Evolutionary conservation across 192 early-diverging fungal species (phyloP), one percentile per base, ranked within the genome.

Genomic region (Coemansia sp.): DNA sequence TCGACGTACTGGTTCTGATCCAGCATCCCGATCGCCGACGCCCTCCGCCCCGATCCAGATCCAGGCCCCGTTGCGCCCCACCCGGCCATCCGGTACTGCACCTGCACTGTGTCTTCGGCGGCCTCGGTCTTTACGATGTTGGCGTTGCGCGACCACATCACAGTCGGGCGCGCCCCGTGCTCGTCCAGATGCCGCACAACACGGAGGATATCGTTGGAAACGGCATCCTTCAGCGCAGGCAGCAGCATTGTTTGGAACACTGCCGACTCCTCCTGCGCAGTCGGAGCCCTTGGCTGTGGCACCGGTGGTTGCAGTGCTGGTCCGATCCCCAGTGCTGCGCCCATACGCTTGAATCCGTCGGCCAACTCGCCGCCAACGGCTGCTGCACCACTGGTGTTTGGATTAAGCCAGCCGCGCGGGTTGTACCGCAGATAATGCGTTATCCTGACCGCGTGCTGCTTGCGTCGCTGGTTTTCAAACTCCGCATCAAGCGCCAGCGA

Each of bases 71-170:
- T 47, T 0, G 52, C 41, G 47, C 69, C 75, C 67, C 73, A 68
- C 0, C 57, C 41, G 3, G 65, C 65, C 58, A 80, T 21, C 4
- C 74, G 58, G 62, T 82, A 76, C 11, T 39, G 41, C 32, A 74
- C 42, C 46, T 52, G 59, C 16, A 74, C 68, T 16, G 46, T 9
- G 42, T 69, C 52, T 6, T 12, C 36, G 8, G 39, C 26, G 10
- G 40, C 40, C 6, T 59, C 52, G 8, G 57, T 61, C 48, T 26
- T 54, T 39, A 77, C 54, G 9, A 65, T 36, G 11, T 59, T 47
- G 11, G 73, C 73, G 41, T 73, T 77, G 64, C 80, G 80, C 41
- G 74, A 43, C 80, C 80, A 82, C 11, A 82, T 71, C 2, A 65
- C 58, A 7, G 67, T 40, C 0, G 80, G 80, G 42, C 52, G 63